phyloP scores from a whole-genome alignment of 2,329 filamentous ascomycete genomes.

The Penicillium digitatum region DNA sequence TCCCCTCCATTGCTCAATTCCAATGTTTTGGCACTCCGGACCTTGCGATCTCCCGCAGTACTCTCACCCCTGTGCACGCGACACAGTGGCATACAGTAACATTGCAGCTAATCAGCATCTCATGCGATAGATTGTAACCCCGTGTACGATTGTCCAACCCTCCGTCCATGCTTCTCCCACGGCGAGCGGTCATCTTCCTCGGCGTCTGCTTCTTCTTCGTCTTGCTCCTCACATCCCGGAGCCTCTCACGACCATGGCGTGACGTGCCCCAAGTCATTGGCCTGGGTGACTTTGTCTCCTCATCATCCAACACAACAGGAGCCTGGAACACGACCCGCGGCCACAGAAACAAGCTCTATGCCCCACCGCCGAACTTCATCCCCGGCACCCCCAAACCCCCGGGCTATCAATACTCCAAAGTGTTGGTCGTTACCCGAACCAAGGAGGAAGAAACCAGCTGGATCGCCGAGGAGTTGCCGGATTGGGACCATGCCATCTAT shows the following conservation, averaged over 20 bases:
- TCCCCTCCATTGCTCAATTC: neutral
- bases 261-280: conserved; percentile 36
- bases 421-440: conserved; percentile 53
- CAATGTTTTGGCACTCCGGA: neutral
- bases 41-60: neutral
- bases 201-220: conserved; percentile 33
- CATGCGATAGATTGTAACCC: conserved; percentile 11
- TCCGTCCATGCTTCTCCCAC: conserved; percentile 33
- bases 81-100: neutral
- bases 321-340: conserved; percentile 18
- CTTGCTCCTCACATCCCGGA: conserved; percentile 29
- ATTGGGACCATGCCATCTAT: conserved; percentile 49
- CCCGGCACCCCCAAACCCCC: conserved; percentile 42
- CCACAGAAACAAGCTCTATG: conserved; percentile 21
- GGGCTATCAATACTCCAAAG: conserved; percentile 51
- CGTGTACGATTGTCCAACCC: neutral
- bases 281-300: conserved; percentile 32
- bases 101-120: conserved; percentile 10
- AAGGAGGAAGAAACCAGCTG: conserved; percentile 52
- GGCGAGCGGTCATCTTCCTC: conserved; percentile 31
- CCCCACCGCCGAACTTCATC: conserved; percentile 31
- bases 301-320: conserved; percentile 10
- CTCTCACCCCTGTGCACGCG: neutral
- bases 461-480: conserved; percentile 52
- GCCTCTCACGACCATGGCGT: conserved; percentile 35